Conservation (phyloP, 768 basidiomycete species). For the Lyophyllum atratum region DNA sequence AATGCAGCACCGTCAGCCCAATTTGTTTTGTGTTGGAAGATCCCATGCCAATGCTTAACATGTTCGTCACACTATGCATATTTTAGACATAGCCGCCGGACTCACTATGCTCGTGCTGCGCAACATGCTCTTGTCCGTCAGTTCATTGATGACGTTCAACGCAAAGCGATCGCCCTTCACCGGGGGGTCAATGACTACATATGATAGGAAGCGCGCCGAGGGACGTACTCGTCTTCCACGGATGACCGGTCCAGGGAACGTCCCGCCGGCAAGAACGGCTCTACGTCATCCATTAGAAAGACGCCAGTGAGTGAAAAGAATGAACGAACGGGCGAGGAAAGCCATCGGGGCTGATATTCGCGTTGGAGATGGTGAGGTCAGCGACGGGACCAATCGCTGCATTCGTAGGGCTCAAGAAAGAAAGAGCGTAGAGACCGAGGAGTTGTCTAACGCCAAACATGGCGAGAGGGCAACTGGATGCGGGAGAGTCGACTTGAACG, state of each 20-base stretch:
- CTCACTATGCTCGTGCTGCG: constrained; percentile 3
- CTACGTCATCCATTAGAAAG: constrained; percentile 9
- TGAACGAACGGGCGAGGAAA: constrained; percentile 39
- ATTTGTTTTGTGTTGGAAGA: constrained; percentile 36
- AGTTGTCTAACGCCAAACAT: too few species aligned
- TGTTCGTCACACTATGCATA: too few species aligned
- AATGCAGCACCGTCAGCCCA: constrained; percentile 36
- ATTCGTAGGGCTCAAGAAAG: constrained; percentile 1
- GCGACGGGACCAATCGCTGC: constrained; percentile 31
- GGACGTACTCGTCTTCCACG: constrained; percentile 24
- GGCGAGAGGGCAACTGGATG: too few species aligned
- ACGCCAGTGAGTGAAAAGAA: not conserved
- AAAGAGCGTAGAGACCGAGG: not conserved
- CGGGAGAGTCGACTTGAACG: too few species aligned
- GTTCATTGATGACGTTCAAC: constrained; percentile 21
- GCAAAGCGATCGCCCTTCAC: constrained; percentile 20
- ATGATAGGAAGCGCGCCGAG: not conserved
- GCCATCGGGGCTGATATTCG: constrained; percentile 50
- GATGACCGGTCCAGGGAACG: constrained; percentile 30
- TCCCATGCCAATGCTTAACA: constrained; percentile 46
- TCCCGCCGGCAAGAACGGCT: constrained; percentile 25
- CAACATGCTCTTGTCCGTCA: constrained; percentile 22
- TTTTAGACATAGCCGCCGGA: not conserved
- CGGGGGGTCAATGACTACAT: too few species aligned
- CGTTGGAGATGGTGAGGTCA: constrained; percentile 42